Evolutionary conservation across 2,329 filamentous ascomycete genomes (phyloP).

Genomic region (Aspergillus unguis): DNA sequence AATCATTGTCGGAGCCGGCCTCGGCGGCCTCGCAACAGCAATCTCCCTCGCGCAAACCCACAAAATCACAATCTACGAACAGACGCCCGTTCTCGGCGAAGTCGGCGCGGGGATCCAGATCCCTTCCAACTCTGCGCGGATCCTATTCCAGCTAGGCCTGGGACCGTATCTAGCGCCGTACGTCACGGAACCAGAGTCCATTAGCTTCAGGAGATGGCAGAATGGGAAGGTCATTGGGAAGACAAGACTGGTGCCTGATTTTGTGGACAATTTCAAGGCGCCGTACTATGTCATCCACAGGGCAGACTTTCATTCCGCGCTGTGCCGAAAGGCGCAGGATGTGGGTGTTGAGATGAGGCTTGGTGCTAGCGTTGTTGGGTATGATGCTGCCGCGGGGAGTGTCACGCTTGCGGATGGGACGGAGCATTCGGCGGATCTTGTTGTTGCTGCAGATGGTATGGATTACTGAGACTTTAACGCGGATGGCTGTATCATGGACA

Average conservation of each 20-base stretch:
- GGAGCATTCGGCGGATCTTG: constrained; percentile 13
- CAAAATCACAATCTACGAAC: constrained; percentile 28
- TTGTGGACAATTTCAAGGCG: constrained; percentile 31
- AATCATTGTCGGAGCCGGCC: constrained; percentile 31
- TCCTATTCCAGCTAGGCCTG: constrained; percentile 41
- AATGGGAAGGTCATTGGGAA: constrained; percentile 40
- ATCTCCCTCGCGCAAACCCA: constrained; percentile 26
- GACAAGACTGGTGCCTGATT: constrained; percentile 30
- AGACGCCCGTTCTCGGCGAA: constrained; percentile 37
- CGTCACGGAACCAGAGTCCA: constrained; percentile 30
- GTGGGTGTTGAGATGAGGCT: constrained; percentile 18
- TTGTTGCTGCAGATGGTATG: constrained; percentile 24
- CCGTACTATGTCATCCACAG: constrained; percentile 50
- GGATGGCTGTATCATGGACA: too few relatives aligned
- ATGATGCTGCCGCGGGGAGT: constrained; percentile 9
- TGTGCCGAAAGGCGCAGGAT: constrained; percentile 16
- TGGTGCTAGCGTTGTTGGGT: constrained; percentile 14
- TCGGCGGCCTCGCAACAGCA: constrained; percentile 29
- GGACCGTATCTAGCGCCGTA: constrained; percentile 22
- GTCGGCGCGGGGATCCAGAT: constrained; percentile 40
- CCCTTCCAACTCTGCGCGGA: constrained; percentile 42
- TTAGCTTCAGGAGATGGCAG: constrained; percentile 32
- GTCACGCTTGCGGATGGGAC: constrained; percentile 12
- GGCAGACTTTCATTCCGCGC: constrained; percentile 43
- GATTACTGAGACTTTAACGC: background rate